Evolutionary conservation across 306 rosid genomes (phyloP).

Genomic region (Cucumis cinereus): DNA sequence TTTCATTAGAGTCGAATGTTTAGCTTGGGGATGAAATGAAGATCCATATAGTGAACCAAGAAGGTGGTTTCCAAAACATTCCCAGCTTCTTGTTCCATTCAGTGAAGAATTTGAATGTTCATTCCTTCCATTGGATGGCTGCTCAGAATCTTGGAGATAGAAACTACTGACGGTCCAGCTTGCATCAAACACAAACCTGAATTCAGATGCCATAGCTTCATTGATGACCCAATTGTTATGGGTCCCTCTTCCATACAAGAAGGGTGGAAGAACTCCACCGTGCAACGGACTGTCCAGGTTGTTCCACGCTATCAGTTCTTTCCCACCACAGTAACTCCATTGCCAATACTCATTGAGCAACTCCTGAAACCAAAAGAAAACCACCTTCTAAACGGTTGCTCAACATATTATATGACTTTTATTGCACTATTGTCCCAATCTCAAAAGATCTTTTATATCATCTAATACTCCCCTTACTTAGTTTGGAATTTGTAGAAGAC

Average conservation of each 20-base stretch:
- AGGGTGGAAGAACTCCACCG: slow-evolving; percentile 86
- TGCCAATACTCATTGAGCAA: slow-evolving; percentile 24
- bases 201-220: slow-evolving; percentile 64
- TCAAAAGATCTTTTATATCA: not conserved
- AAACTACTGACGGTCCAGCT: slow-evolving; percentile 59
- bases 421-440: not conserved
- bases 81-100: slow-evolving; percentile 56
- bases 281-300: slow-evolving; percentile 53
- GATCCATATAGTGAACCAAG: slow-evolving; percentile 65
- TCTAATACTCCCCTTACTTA: too few relatives aligned
- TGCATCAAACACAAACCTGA: slow-evolving; percentile 81
- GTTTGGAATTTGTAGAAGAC: too few relatives aligned
- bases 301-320: slow-evolving; percentile 77
- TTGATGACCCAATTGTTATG: slow-evolving; percentile 72
- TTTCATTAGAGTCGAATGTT: slow-evolving; percentile 34
- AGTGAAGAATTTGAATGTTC: slow-evolving; percentile 21
- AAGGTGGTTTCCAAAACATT: slow-evolving; percentile 48
- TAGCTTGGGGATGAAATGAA: slow-evolving; percentile 34
- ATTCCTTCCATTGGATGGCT: slow-evolving; percentile 10
- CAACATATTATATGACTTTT: slow-evolving; percentile 3
- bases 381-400: slow-evolving; percentile 14
- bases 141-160: slow-evolving; percentile 27
- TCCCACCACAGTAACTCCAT: slow-evolving; percentile 37
- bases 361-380: slow-evolving; percentile 51
- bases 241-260: slow-evolving; percentile 59